Evolutionary conservation across 495 filamentous ascomycete genomes (phyloP).

Genomic region (Articulospora tetracladia): DNA sequence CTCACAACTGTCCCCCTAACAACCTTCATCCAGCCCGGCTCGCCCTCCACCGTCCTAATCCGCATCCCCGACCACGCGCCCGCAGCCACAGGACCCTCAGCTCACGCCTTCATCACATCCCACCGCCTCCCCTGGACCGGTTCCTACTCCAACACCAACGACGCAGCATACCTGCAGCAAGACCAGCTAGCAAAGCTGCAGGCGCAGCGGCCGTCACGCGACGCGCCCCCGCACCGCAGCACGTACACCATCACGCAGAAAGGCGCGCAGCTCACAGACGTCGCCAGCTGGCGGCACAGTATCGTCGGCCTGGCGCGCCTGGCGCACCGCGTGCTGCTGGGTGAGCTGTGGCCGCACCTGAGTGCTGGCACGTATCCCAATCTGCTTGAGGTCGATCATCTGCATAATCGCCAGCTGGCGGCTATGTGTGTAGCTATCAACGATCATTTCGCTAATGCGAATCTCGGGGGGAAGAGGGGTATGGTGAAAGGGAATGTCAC

Average conservation of each 20-base stretch:
- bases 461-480: background rate
- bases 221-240: constrained; percentile 1
- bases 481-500: no score
- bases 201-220: background rate
- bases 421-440: constrained; percentile 18
- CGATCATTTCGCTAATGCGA: constrained; percentile 4
- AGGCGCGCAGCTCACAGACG: background rate
- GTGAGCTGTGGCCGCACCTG: constrained; percentile 4
- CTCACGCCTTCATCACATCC: constrained; percentile 3
- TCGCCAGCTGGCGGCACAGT: background rate
- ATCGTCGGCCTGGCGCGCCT: constrained; percentile 6
- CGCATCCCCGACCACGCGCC: constrained; percentile 5
- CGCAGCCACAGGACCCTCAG: background rate
- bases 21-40: constrained; percentile 20
- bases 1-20: constrained; percentile 12
- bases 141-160: constrained; percentile 14
- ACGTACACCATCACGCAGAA: constrained; percentile 16
- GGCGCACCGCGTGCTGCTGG: constrained; percentile 13
- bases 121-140: constrained; percentile 1
- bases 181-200: constrained; percentile 17
- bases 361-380: constrained; percentile 13
- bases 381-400: constrained; percentile 18
- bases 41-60: constrained; percentile 20
- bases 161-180: background rate
- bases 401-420: constrained; percentile 6